A percentile compares a stretch with the other conserved stretches of the same genome.
These are phyloP conservation scores for Pestalotiopsis sp. DNA, from an alignment of 2,329 filamentous ascomycete species.

Conservation along the genomic window DNA sequence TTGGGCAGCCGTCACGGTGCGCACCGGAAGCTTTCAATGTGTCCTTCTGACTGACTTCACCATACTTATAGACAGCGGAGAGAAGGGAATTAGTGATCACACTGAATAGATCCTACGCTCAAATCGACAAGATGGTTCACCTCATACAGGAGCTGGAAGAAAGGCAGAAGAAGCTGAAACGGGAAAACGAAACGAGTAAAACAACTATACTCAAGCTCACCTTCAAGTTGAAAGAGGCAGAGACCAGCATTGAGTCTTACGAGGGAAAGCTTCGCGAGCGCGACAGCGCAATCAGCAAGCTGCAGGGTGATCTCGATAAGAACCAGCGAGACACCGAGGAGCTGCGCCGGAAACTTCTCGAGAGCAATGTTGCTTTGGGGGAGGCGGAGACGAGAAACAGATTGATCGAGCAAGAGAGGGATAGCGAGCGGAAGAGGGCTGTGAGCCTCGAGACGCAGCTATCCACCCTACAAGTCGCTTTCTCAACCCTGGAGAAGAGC, in stretches of 20 bases:
- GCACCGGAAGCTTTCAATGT: too few relatives aligned
- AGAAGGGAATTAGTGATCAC: not conserved
- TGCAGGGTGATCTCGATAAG: not conserved
- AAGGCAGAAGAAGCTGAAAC: not conserved
- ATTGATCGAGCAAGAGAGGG: not conserved
- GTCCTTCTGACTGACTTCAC: not conserved
- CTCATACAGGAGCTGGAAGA: not conserved
- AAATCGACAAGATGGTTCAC: not conserved
- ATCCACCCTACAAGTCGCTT: not conserved
- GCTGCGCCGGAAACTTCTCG: not conserved
- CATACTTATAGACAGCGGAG: not conserved
- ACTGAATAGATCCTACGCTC: not conserved
- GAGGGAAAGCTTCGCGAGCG: not conserved
- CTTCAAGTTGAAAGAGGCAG: not conserved
- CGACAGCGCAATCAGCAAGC: not conserved
- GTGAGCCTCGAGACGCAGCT: not conserved
- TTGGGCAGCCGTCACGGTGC: not conserved
- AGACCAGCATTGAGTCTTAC: not conserved
- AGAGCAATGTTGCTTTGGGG: not conserved
- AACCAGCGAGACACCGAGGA: not conserved
- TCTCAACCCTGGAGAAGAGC: not conserved
- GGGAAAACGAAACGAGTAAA: not conserved
- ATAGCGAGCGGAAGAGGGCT: not conserved
- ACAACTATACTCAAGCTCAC: not conserved
- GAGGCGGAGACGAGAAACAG: not conserved